These are phyloP conservation scores for Takashimella koratensis DNA, from an alignment of 1,284 basidiomycete species.

Conservation along the genomic window DNA sequence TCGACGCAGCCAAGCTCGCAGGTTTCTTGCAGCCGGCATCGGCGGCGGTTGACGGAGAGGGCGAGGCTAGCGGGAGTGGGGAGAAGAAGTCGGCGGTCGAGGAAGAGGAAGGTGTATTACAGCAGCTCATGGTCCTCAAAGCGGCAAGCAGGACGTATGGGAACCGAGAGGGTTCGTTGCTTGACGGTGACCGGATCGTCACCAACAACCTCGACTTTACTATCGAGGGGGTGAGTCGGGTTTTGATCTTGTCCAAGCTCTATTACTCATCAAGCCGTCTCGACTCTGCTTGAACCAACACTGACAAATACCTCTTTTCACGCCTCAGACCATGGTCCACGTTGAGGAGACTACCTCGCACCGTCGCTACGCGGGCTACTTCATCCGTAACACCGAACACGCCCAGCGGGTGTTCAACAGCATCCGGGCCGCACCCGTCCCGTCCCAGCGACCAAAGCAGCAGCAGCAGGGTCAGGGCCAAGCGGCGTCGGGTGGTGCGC, in stretches of 20 bases:
- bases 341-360: slow-evolving; percentile 92
- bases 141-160: slow-evolving; percentile 60
- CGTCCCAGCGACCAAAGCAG: slow-evolving; percentile 39
- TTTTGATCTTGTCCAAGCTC: background rate
- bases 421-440: slow-evolving; percentile 65
- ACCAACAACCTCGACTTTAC: slow-evolving; percentile 94
- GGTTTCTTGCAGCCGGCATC: slow-evolving; percentile 62
- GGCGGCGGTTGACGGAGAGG: slow-evolving; percentile 34
- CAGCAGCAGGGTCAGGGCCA: slow-evolving; percentile 4
- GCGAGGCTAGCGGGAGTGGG: slow-evolving; percentile 36
- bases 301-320: slow-evolving; percentile 6
- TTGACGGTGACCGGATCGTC: slow-evolving; percentile 81
- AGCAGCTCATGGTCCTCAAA: slow-evolving; percentile 97
- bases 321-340: slow-evolving; percentile 80
- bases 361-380: slow-evolving; percentile 90
- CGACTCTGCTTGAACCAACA: too few species aligned
- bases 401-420: slow-evolving; percentile 78
- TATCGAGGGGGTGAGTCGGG: slow-evolving; percentile 72
- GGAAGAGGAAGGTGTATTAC: slow-evolving; percentile 89
- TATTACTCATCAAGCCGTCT: too few species aligned
- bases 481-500: too few species aligned
- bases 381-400: slow-evolving; percentile 90
- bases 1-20: slow-evolving; percentile 87
- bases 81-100: slow-evolving; percentile 51
- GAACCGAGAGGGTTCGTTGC: slow-evolving; percentile 57